phyloP scores from a whole-genome alignment of 1,139 yeast genomes.

The Scheffersomyces stambukii region DNA sequence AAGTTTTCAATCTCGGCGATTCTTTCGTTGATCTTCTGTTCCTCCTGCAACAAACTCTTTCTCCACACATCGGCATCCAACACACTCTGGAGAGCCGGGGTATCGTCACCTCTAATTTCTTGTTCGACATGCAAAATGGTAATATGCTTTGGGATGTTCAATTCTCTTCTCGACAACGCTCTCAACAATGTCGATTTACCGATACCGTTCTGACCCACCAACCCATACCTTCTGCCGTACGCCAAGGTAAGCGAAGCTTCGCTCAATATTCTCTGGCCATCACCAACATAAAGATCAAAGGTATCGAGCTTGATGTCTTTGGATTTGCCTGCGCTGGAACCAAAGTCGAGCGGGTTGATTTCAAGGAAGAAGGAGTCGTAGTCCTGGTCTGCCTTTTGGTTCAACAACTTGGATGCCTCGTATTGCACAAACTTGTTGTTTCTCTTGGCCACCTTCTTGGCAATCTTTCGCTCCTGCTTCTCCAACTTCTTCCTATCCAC shows the following conservation, averaged over 20 bases:
- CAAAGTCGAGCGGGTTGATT: conserved; percentile 91
- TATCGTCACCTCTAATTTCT: conserved; percentile 92
- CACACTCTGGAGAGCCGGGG: conserved; percentile 85
- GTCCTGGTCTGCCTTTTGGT: conserved; percentile 60
- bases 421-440: conserved; percentile 82
- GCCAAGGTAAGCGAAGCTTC: conserved; percentile 85
- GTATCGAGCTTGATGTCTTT: conserved; percentile 92
- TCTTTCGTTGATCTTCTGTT: conserved; percentile 67
- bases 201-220: conserved; percentile 98
- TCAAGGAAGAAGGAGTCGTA: conserved; percentile 93
- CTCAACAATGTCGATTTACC: conserved; percentile 93
- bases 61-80: conserved; percentile 99
- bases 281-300: conserved; percentile 92
- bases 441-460: conserved; percentile 93
- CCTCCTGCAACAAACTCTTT: conserved; percentile 78
- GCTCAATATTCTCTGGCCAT: conserved; percentile 86
- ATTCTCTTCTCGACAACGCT: conserved; percentile 90
- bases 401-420: conserved; percentile 86
- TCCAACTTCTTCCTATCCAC: conserved; percentile 96
- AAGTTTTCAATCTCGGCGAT: conserved; percentile 68
- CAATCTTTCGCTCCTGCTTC: conserved; percentile 95
- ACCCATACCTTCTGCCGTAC: conserved; percentile 92
- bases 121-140: conserved; percentile 96
- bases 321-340: conserved; percentile 87
- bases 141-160: conserved; percentile 89